Base-by-base conservation (phyloP, 2,329 filamentous ascomycete species). In the Ramularia endophylla region DNA sequence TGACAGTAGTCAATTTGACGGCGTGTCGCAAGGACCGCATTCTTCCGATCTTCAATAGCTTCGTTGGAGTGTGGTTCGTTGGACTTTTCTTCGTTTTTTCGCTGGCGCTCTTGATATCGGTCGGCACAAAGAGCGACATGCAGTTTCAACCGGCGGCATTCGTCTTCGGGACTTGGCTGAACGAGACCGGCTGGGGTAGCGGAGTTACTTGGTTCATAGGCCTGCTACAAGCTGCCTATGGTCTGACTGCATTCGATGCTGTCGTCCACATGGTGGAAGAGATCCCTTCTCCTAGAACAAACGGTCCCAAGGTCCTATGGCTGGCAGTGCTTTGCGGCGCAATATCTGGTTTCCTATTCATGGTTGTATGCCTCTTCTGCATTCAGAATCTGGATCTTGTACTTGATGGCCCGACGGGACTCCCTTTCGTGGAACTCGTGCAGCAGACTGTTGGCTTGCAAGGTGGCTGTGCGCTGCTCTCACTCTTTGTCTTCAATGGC, bases 401-500 rank as follows among this genome's bases (percentile, higher is more conserved):
- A 1, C 56, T 75, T 3, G 57, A 59, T 0, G 68, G 67, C 0
- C 64, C 65, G 0, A 75, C 74, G 0, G 69, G 68, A 1, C 77
- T 74, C 35, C 77, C 79, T 0, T 78, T 79, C 47, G 79, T 82
- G 52, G 67, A 77, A 36, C 69, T 80, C 16, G 79, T 79, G 43
- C 66, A 66, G 46, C 67, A 75, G 27, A 70, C 69, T 1, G 73
- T 74, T 2, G 60, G 66, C 1, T 72, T 68, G 13, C 57, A 66
- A 2, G 67, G 65, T 68, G 47, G 48, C 8, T 72, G 25, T 8
- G 65, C 67, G 1, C 60, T 78, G 5, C 55, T 77, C 16, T 62
- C 67, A 0, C 60, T 78, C 0, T 78, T 78, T 55, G 73, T 74
- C 31, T 68, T 77, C 58, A 77, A 77, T 44, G 74, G 73, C 27